A percentile compares a stretch with the other conserved stretches of the same genome.
phyloP scores from a whole-genome alignment of 345 rosid species.

The Citrus trifoliata region DNA sequence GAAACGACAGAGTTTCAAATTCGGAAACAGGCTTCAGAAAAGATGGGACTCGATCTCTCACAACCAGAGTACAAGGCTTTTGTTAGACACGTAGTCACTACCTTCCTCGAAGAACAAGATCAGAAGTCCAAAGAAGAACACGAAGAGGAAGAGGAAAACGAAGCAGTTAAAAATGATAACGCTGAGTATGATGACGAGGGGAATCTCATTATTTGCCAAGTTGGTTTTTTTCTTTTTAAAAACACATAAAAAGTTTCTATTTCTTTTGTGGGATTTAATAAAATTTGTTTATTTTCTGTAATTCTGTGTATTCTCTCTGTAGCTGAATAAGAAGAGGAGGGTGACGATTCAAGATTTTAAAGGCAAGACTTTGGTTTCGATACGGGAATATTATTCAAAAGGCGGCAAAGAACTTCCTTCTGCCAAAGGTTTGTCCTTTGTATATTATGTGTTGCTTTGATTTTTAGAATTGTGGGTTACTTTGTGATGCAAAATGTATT shows the following conservation, averaged over 20 bases:
- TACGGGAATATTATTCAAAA: constrained; percentile 74
- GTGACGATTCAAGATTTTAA: constrained; percentile 82
- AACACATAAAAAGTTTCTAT: background rate
- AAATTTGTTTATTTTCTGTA: background rate
- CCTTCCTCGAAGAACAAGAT: constrained; percentile 71
- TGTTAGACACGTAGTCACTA: constrained; percentile 56
- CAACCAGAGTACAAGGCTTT: constrained; percentile 54
- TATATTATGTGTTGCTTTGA: background rate
- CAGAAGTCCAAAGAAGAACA: constrained; percentile 28
- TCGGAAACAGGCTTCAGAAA: constrained; percentile 64
- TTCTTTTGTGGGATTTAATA: background rate
- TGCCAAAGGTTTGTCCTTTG: constrained; percentile 54
- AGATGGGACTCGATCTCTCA: constrained; percentile 63
- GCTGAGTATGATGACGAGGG: constrained; percentile 77
- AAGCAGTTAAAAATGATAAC: constrained; percentile 13
- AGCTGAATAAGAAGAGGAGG: constrained; percentile 76
- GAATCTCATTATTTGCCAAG: constrained; percentile 77
- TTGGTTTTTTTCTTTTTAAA: constrained; percentile 9
- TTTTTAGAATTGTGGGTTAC: background rate
- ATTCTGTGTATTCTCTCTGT: background rate
- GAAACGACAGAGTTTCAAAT: constrained; percentile 72
- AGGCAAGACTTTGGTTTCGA: constrained; percentile 77
- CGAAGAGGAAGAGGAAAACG: constrained; percentile 22
- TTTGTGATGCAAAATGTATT: background rate
- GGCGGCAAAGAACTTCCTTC: constrained; percentile 89